These are phyloP conservation scores for Solanum appendiculatum DNA, from an alignment of 257 asterid genomes.

Conservation along the genomic window DNA sequence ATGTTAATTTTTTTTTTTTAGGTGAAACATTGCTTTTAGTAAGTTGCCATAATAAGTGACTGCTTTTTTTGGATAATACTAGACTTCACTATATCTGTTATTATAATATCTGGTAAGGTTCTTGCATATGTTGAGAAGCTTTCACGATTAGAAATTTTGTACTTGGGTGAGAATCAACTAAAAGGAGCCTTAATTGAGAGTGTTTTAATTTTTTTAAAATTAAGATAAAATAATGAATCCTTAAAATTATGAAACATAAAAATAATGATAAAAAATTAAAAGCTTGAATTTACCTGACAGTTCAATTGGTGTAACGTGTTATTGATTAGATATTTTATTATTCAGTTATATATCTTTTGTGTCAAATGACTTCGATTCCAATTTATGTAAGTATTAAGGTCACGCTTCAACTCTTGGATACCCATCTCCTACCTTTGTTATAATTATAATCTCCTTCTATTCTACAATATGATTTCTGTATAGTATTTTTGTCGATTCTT, in stretches of 20 bases:
- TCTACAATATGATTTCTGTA: slow-evolving; percentile 16
- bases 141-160: no score
- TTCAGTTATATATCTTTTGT: slow-evolving; percentile 3
- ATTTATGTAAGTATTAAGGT: background rate
- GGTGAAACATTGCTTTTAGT: no score
- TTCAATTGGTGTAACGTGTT: background rate
- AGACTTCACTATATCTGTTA: no score
- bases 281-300: background rate
- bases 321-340: background rate
- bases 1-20: no score
- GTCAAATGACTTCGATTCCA: slow-evolving; percentile 25
- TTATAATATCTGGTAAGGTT: no score
- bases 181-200: no score
- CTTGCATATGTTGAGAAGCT: no score
- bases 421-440: background rate
- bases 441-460: slow-evolving; percentile 12
- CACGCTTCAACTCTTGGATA: background rate
- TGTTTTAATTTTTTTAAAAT: no score
- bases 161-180: no score
- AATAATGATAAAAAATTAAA: background rate
- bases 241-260: background rate
- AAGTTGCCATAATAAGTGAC: no score
- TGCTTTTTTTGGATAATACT: no score
- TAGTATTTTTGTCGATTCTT: slow-evolving; percentile 4
- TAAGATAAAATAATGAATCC: no score